These are phyloP conservation scores for Aspergillus novofumigatus DNA, from an alignment of 2,329 filamentous ascomycete species.

Conservation along the genomic window DNA sequence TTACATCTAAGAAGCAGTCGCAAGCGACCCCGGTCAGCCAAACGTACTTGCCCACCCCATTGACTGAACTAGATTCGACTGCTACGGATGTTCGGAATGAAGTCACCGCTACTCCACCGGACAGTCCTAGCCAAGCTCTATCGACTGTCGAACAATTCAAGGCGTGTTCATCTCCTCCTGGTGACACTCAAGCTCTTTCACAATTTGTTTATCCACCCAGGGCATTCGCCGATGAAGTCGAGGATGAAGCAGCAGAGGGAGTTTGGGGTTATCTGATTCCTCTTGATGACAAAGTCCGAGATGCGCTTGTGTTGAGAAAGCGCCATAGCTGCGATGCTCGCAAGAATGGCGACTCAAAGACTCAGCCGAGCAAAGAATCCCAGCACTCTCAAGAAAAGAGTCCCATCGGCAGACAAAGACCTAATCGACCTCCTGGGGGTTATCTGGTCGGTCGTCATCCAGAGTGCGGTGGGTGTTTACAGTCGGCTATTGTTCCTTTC, in stretches of 20 bases:
- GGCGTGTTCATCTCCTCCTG: conserved; percentile 60
- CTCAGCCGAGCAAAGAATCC: conserved; percentile 37
- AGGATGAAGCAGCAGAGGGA: conserved; percentile 77
- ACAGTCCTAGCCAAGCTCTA: conserved; percentile 52
- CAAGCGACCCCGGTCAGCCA: conserved; percentile 60
- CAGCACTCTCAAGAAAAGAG: conserved; percentile 45
- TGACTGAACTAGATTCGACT: conserved; percentile 65
- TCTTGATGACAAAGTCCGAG: conserved; percentile 65
- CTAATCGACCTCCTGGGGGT: conserved; percentile 62
- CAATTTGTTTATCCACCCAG: conserved; percentile 73
- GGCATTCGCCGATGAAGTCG: conserved; percentile 72
- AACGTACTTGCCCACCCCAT: conserved; percentile 73
- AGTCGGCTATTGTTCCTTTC: not conserved
- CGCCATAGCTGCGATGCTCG: conserved; percentile 63
- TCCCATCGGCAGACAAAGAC: conserved; percentile 53
- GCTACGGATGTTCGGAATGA: conserved; percentile 63
- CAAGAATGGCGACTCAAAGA: conserved; percentile 36
- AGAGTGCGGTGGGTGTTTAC: conserved; percentile 71
- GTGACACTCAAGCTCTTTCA: conserved; percentile 73
- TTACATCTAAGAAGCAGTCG: conserved; percentile 55
- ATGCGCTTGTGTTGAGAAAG: conserved; percentile 70
- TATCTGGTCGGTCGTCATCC: conserved; percentile 90
- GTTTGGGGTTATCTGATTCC: conserved; percentile 96
- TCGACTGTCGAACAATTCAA: conserved; percentile 35
- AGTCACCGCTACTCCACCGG: conserved; percentile 65